phyloP scores from a whole-genome alignment of 805 yeast genomes.

The Saturnispora mendoncae region DNA sequence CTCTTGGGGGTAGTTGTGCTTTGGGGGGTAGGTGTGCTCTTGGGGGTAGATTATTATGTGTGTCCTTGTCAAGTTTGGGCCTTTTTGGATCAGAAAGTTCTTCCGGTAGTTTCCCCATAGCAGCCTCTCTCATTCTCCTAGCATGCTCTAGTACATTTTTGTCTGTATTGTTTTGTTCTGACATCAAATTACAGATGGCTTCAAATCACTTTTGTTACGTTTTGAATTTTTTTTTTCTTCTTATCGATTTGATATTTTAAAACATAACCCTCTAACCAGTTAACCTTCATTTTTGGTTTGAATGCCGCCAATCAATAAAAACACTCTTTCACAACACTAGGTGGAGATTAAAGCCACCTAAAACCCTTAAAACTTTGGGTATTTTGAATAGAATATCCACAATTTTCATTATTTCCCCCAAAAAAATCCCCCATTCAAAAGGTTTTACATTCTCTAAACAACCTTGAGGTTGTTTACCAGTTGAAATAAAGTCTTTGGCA shows the following conservation, averaged over 20 bases:
- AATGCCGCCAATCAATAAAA: too few relatives aligned
- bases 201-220: too few relatives aligned
- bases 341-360: too few relatives aligned
- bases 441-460: too few relatives aligned
- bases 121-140: not conserved
- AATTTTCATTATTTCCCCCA: too few relatives aligned
- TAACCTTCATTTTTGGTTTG: too few relatives aligned
- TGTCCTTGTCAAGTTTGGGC: not conserved
- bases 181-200: not conserved
- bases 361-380: too few relatives aligned
- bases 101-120: not conserved
- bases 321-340: too few relatives aligned
- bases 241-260: too few relatives aligned
- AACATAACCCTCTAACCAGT: too few relatives aligned
- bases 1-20: slow-evolving; percentile 5
- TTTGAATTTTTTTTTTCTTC: not conserved
- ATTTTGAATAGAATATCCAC: too few relatives aligned
- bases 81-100: slow-evolving; percentile 6
- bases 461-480: not conserved
- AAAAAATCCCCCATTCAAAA: too few relatives aligned
- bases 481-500: not conserved
- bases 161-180: not conserved
- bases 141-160: slow-evolving; percentile 1
- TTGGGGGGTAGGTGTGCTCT: not conserved
- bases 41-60: not conserved